A percentile compares a stretch with the other conserved stretches of the same genome.
Evolutionary conservation across 2,329 filamentous ascomycete species (phyloP).

Genomic region (Ceratocystis papillata): DNA sequence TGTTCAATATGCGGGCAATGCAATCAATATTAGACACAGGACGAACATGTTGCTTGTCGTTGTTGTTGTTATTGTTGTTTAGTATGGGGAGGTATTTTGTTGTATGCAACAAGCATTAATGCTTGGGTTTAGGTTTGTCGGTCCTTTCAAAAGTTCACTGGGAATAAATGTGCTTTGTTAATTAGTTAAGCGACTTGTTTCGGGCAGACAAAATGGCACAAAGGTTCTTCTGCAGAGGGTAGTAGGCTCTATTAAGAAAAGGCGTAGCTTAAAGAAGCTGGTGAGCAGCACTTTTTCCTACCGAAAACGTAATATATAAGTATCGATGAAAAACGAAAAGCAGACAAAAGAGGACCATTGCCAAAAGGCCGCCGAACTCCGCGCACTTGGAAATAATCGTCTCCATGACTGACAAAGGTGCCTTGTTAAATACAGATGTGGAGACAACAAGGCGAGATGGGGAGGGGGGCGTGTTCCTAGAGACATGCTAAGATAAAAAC

Average conservation of each 20-base stretch:
- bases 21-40: background rate
- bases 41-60: background rate
- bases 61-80: too few relatives aligned
- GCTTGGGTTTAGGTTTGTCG: background rate
- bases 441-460: background rate
- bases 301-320: conserved; percentile 7
- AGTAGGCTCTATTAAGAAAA: background rate
- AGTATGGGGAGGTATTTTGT: too few relatives aligned
- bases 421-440: background rate
- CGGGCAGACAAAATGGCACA: conserved; percentile 6
- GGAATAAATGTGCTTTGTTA: background rate
- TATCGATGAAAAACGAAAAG: background rate
- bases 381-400: conserved; percentile 2
- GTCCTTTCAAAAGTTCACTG: conserved; percentile 8
- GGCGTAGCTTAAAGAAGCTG: background rate
- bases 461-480: background rate
- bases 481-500: too few relatives aligned
- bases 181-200: conserved; percentile 9
- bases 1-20: background rate
- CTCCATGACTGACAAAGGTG: background rate
- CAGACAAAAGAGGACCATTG: background rate
- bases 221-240: conserved; percentile 10
- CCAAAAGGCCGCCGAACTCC: background rate
- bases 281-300: background rate
- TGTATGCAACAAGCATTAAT: background rate